Base-by-base conservation (phyloP, 306 rosid genomes). In the Dalbergia oliveri region DNA sequence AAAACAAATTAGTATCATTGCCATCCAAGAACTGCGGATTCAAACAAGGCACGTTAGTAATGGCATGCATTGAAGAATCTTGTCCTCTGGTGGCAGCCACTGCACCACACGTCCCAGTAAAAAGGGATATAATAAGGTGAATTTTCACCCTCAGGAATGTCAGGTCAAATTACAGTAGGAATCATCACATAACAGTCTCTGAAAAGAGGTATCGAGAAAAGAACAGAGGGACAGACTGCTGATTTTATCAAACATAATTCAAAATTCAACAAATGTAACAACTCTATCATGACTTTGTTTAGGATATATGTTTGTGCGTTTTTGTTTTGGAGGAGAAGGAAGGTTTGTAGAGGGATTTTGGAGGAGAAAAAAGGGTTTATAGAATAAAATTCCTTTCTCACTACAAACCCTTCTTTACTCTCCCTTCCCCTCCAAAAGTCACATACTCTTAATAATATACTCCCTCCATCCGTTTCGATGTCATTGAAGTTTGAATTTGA, bases 1-100 rank as follows among this genome's bases (percentile, higher is more conserved):
- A 60, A 75, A 63, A 69, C 26, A 44, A 66, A 66, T 66, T 21
- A 47, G 51, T 12, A 81, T 75, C 65, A 74, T 54, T 77, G 37
- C 21, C 45, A 47, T 73, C 62, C 53, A 16, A 47, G 43, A 72
- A 33, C 54, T 3, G 41, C 16, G 53, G 39, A 74, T 54, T 73
- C 64, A 58, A 76, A 49, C 19, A 14, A 6, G 47, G 44, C 70
- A 54, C 76, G 13, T 8, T 5, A 16, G 64, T 53, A 75, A 19
- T 11, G 21, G 66, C 51, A 41, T 57, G 65, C 78, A 34, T 35
- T 21, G 33, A 33, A 65, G 51, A 79, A 66, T 50, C 37, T 84
- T 53, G 51, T 64, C 19, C 35, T 64, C 80, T 50, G 61, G 60
- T 3, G 45, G 51, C 69, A 79, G 63, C 49, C 53, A 11, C 54